phyloP scores from a whole-genome alignment of 2,329 filamentous ascomycete genomes.

The Cladorrhinum sp. region DNA sequence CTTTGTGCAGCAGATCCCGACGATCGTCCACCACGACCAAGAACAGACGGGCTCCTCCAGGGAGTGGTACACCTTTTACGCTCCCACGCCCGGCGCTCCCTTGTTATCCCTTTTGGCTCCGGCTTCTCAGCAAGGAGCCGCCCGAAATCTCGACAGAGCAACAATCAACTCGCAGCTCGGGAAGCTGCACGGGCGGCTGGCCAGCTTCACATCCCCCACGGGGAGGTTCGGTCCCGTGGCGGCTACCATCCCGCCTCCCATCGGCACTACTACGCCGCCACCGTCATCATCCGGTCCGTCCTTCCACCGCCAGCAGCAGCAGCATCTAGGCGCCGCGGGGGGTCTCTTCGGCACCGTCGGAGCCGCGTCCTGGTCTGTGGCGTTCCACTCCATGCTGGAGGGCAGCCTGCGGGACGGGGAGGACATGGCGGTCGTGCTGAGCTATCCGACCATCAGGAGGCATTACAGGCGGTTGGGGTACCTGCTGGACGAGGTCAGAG shows the following conservation, averaged over 20 bases:
- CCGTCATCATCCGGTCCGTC: slow-evolving; percentile 26
- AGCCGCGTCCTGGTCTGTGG: slow-evolving; percentile 49
- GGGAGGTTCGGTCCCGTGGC: slow-evolving; percentile 47
- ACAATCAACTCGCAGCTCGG: slow-evolving; percentile 47
- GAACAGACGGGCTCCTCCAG: slow-evolving; percentile 28
- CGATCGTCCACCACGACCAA: slow-evolving; percentile 39
- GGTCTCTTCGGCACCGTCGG: slow-evolving; percentile 24
- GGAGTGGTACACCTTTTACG: slow-evolving; percentile 43
- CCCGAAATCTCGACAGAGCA: no score
- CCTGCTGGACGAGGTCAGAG: slow-evolving; percentile 50
- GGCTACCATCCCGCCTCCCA: slow-evolving; percentile 33
- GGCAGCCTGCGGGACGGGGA: slow-evolving; percentile 57
- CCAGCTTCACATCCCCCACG: slow-evolving; percentile 43
- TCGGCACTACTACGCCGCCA: slow-evolving; percentile 21
- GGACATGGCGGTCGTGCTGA: slow-evolving; percentile 56
- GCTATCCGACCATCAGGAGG: slow-evolving; percentile 52
- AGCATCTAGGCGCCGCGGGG: slow-evolving; percentile 8
- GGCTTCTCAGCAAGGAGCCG: slow-evolving; percentile 37
- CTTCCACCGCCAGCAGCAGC: neutral
- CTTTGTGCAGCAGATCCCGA: slow-evolving; percentile 38
- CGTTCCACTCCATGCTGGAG: slow-evolving; percentile 57
- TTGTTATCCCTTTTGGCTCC: slow-evolving; percentile 37
- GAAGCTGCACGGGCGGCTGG: slow-evolving; percentile 43
- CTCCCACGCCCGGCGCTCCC: slow-evolving; percentile 36
- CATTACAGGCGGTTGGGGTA: slow-evolving; percentile 50